Evolutionary conservation across 495 filamentous ascomycete species (phyloP), one percentile per base, ranked within the genome.

Genomic region (Penicillium argentinense): DNA sequence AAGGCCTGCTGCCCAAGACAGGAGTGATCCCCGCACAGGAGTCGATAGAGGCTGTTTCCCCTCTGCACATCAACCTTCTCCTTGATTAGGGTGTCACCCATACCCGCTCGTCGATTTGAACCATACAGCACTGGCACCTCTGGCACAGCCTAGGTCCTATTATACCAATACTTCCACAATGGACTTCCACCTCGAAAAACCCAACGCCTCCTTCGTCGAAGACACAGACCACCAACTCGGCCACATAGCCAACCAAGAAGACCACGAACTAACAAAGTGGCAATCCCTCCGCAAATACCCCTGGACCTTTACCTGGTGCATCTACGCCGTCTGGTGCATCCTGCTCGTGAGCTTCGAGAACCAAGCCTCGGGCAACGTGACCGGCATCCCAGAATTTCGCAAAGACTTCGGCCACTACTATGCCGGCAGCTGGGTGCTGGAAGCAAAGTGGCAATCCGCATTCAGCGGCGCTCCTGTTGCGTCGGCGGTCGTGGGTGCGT

Each of bases 271-370:
- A 8, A 41, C 11, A 8, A 54, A 54, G 47, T 55, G 47, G 42
- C 46, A 47, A 41, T 46, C 46, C 32, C 14, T 55, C 12, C 42
- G 40, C 28, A 50, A 43, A 45, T 49, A 55, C 21, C 52, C 52
- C 11, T 55, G 46, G 52, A 38, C 32, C 9, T 50, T 55, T 22
- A n/a, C 34, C 18, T 55, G 52, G 52, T 49, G 46, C 23, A 11
- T 37, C 18, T 61, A 59, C 33, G 56, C 59, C 12, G 48, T 65
- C 12, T 67, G 53, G 51, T 45, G 51, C 7, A 27, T 56, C 7
- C 36, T 67, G 1, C 54, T 67, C 2, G 51, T 53, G 39, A 59
- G 56, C 29, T 67, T 63, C 28, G 64, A 67, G 30, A 61, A 63
- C 44, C 61, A 67, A 41, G 62, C 64, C 12, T 47, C 50, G 17